These are phyloP conservation scores for Nicotiana benthamiana DNA, from an alignment of 257 asterid species.

Conservation along the genomic window DNA sequence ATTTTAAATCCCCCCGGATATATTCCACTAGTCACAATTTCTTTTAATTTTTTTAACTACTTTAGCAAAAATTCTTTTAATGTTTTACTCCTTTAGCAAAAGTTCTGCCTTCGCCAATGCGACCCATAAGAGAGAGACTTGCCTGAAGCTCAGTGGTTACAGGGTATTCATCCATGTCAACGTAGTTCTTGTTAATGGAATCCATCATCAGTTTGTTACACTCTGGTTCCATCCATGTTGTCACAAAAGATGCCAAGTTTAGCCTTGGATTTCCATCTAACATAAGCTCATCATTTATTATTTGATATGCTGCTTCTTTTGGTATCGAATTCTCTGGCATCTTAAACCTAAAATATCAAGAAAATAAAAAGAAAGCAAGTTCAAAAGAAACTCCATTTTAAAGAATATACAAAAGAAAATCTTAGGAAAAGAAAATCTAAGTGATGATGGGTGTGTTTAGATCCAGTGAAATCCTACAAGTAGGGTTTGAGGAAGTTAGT, in stretches of 20 bases:
- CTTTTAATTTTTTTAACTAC: too few species aligned
- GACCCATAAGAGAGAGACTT: not conserved
- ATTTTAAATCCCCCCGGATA: too few species aligned
- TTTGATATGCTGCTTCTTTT: slow-evolving; percentile 89
- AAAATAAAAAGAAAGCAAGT: too few species aligned
- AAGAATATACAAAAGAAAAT: not conserved
- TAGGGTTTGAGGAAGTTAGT: too few species aligned
- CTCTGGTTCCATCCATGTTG: slow-evolving; percentile 98
- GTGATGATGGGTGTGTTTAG: not conserved
- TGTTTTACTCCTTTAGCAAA: too few species aligned
- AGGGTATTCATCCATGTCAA: slow-evolving; percentile 96
- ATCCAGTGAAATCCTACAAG: rapidly evolving
- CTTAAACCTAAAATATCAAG: slow-evolving; percentile 34
- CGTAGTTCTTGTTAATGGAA: slow-evolving; percentile 70
- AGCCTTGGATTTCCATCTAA: slow-evolving; percentile 91
- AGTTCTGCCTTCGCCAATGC: too few species aligned
- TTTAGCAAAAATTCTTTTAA: too few species aligned
- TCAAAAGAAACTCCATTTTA: not conserved
- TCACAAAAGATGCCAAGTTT: slow-evolving; percentile 82
- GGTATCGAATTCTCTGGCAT: slow-evolving; percentile 83
- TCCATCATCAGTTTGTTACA: slow-evolving; percentile 82
- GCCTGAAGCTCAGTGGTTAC: slow-evolving; percentile 93
- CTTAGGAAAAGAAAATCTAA: not conserved
- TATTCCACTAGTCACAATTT: too few species aligned
- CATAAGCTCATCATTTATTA: slow-evolving; percentile 92